Base-by-base conservation (phyloP, 1,139 yeast species). In the Meyerozyma carpophila region DNA sequence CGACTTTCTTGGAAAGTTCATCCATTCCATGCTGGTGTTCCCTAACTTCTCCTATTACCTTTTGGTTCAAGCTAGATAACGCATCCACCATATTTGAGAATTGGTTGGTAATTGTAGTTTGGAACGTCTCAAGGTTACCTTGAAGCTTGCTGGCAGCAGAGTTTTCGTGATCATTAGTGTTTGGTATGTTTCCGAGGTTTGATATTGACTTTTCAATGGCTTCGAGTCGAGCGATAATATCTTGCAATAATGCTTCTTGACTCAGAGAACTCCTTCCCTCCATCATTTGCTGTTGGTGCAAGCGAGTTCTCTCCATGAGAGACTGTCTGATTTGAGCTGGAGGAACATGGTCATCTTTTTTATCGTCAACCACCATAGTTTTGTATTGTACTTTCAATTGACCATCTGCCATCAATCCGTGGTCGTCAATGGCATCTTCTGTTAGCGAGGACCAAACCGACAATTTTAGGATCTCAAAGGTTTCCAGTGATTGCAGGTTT, bases 401-500 rank as follows among this genome's bases (percentile, higher is more conserved):
- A 1, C 81, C 83, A 28, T 65, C 73, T 51, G 74, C 68, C 49
- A 77, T 64, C 20, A 76, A 65, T 1, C 78, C 81, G 53, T 81
- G 84, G 50, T 81, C 84, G 48, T 79, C 81, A 54, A 65, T 50
- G 54, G 79, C 77, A 51, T 82, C 88, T 41, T 66, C 73, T 5
- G 82, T 69, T 20, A 82, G 66, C 32, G 68, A 68, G 45, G 73
- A 68, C 68, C 77, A 84, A 2, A 77, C 70, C 37, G 77, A 73
- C 51, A 84, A 61, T 53, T 73, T 73, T 49, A 84, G 65, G 4
- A 84, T 55, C 58, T 84, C 93, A 57, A 78, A 82, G 32, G 71
- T 68, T 55, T 84, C 91, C 58, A 61, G 74, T 46, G 68, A 73
- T 2, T 41, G 39, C 11, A 62, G 58, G 47, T 57, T 62, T 5